Evolutionary conservation across 1,284 basidiomycete species (phyloP), one percentile per base, ranked within the genome.

Genomic region (Ustilago trichophora): DNA sequence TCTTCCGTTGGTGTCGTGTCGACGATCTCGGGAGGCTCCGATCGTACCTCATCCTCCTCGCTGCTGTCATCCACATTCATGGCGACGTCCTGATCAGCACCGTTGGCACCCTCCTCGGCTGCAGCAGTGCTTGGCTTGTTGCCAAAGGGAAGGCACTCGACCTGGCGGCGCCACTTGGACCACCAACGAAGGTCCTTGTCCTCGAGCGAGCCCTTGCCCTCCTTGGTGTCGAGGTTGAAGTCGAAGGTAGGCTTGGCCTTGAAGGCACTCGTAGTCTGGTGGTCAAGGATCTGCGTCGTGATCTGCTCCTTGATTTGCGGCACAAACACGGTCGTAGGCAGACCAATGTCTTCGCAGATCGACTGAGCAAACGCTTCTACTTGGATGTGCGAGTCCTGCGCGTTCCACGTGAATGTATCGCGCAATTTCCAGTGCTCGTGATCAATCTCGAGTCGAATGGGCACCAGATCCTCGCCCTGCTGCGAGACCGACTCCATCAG

Each of bases 371-470:
- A 97, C 32, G 88, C 83, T 76, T 96, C 92, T 3, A 93, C 91
- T 0, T 91, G 91, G 31, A 96, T 88, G 47, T 92, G 85, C 2
- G 91, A 88, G 82, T 98, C 95, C 91, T 78, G 42, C 47, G 94
- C 84, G 78, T 98, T 97, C 95, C 95, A 99, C 31, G 95, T 88
- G 82, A 98, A 97, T 0, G 95, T 94, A 80, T 99, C 95, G 32
- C 93, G 88, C 85, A 98, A 88, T 82, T 90, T 91, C 80, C 91
- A 90, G 78, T 92, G 90, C 45, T 87, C 86, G 50, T 95, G 89
- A 73, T 98, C 96, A 75, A 98, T 89, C 82, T 98, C 96, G 45
- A 99, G 85, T 18, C 95, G 88, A 46, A 98, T 91, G 3, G 95
- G 95, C 6, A 98, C 90, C 31, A 98, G 87, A 73, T 88, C 85